Evolutionary conservation across 2,329 filamentous ascomycete species (phyloP).

Genomic region (Penicillium sp.): DNA sequence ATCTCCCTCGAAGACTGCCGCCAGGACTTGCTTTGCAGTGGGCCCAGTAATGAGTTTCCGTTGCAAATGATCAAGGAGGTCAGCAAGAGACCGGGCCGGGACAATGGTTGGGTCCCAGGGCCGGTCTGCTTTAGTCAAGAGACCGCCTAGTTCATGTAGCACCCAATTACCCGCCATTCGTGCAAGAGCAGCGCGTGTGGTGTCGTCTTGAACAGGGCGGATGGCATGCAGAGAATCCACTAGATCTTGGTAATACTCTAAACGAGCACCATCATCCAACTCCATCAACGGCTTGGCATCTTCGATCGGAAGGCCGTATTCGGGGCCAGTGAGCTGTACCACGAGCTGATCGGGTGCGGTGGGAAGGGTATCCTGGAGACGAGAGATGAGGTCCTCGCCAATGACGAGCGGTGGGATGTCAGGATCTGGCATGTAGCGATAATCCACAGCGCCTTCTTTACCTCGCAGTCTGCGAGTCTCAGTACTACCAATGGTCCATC

Average conservation of each 20-base stretch:
- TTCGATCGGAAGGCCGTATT: slow-evolving; percentile 74
- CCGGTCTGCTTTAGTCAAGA: slow-evolving; percentile 59
- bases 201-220: slow-evolving; percentile 28
- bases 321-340: slow-evolving; percentile 59
- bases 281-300: slow-evolving; percentile 81
- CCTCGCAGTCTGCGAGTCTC: slow-evolving; percentile 81
- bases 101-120: slow-evolving; percentile 46
- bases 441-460: slow-evolving; percentile 97
- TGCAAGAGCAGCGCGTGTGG: slow-evolving; percentile 42
- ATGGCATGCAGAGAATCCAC: slow-evolving; percentile 42
- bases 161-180: slow-evolving; percentile 69
- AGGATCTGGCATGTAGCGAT: slow-evolving; percentile 97
- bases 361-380: slow-evolving; percentile 68
- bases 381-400: slow-evolving; percentile 67
- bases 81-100: slow-evolving; percentile 48
- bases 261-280: slow-evolving; percentile 75
- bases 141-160: slow-evolving; percentile 73
- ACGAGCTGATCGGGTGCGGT: slow-evolving; percentile 73
- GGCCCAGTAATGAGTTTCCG: slow-evolving; percentile 55
- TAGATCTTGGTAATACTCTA: slow-evolving; percentile 73
- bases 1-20: slow-evolving; percentile 58
- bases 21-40: slow-evolving; percentile 65
- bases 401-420: slow-evolving; percentile 83
- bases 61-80: slow-evolving; percentile 51
- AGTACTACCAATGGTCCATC: slow-evolving; percentile 84